Evolutionary conservation across 441 rosid species (phyloP).

Genomic region (Geranium incanum): DNA sequence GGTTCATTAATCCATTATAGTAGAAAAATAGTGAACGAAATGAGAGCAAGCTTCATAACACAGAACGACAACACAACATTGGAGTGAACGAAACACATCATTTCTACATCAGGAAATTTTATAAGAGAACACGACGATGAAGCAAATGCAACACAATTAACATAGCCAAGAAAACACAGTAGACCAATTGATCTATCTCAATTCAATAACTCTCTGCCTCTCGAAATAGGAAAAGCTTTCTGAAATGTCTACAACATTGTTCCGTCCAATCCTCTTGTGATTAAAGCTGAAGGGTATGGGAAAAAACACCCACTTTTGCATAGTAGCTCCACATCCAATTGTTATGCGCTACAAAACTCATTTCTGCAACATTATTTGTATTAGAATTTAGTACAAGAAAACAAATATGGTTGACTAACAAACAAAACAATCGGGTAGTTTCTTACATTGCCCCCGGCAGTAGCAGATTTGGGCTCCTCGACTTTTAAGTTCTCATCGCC

Average conservation of each 20-base stretch:
- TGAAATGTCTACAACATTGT: not conserved
- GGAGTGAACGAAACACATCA: not conserved
- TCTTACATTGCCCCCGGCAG: slow-evolving; percentile 27
- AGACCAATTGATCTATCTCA: not conserved
- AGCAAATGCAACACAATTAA: not conserved
- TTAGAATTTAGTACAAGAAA: slow-evolving; percentile 10
- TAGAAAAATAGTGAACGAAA: too few species aligned
- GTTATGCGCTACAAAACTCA: not conserved
- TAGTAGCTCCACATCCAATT: not conserved
- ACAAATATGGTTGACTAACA: slow-evolving; percentile 16
- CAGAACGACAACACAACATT: not conserved
- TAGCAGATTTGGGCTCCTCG: slow-evolving; percentile 71
- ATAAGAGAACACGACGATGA: not conserved
- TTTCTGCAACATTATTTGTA: slow-evolving; percentile 3
- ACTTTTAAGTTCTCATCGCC: slow-evolving; percentile 69
- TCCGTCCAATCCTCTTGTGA: not conserved
- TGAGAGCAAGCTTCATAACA: not conserved
- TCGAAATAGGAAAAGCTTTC: not conserved
- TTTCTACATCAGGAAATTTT: not conserved
- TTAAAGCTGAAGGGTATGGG: not conserved
- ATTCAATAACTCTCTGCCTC: not conserved
- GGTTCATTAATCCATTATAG: too few species aligned
- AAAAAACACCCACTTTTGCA: not conserved
- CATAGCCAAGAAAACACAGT: not conserved
- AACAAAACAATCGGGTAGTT: slow-evolving; percentile 17